phyloP scores from a whole-genome alignment of 176 grass and related monocot species.

The Zoysia japonica region DNA sequence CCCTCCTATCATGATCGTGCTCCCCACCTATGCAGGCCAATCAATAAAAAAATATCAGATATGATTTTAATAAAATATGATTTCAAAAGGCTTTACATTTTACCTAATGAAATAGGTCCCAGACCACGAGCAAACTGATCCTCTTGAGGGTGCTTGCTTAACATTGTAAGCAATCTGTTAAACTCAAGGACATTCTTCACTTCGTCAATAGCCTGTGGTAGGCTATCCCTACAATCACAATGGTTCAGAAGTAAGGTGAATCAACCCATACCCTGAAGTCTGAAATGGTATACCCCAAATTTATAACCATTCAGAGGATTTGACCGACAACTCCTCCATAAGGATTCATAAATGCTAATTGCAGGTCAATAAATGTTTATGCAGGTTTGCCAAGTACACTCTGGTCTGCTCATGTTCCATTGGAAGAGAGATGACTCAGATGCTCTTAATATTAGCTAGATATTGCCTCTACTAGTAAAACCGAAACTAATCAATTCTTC shows the following conservation, averaged over 20 bases:
- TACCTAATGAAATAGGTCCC: conserved; percentile 93
- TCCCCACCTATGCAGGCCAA: conserved; percentile 64
- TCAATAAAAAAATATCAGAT: conserved; percentile 27
- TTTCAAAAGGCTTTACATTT: conserved; percentile 19
- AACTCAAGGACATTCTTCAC: conserved; percentile 79
- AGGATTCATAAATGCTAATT: conserved; percentile 26
- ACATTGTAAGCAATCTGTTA: conserved; percentile 64
- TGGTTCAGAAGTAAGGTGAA: conserved; percentile 41
- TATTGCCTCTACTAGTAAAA: conserved; percentile 4
- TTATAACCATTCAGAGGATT: conserved; percentile 3
- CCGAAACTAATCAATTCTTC: conserved; percentile 13
- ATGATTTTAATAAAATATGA: conserved; percentile 32
- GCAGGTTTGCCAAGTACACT: conserved; percentile 5
- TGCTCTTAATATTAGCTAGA: conserved; percentile 1
- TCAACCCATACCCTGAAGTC: conserved; percentile 15
- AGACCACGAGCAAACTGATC: conserved; percentile 65
- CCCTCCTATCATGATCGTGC: conserved; percentile 69
- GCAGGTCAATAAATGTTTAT: background rate
- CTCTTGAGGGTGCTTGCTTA: conserved; percentile 74
- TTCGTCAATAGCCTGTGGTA: conserved; percentile 61
- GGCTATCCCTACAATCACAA: conserved; percentile 57
- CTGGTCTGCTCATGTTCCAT: conserved; percentile 21
- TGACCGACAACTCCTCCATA: conserved; percentile 3
- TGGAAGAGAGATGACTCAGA: background rate
- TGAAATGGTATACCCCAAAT: conserved; percentile 10